Percentiles rank a stretch among this genome's conserved stretches.
phyloP scores from a whole-genome alignment of 2,329 filamentous ascomycete genomes.

The Arachnomyces sp. region DNA sequence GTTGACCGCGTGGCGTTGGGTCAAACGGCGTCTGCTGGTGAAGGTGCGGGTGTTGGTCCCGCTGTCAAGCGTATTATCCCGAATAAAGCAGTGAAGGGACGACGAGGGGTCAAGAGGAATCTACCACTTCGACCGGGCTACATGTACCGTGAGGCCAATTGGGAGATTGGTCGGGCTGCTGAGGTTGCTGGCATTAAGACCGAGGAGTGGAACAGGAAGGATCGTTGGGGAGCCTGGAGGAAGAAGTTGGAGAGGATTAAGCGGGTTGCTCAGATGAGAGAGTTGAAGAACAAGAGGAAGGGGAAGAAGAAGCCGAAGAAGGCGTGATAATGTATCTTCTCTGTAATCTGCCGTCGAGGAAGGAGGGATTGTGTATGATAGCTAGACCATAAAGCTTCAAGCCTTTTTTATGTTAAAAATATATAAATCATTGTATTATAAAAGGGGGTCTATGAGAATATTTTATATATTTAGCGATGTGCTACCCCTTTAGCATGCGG shows the following conservation, averaged over 20 bases:
- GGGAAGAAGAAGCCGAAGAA: conserved; percentile 27
- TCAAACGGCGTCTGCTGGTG: conserved; percentile 14
- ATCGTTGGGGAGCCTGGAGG: conserved; percentile 58
- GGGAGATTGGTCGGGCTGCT: conserved; percentile 57
- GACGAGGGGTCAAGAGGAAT: conserved; percentile 7
- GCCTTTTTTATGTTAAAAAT: no score
- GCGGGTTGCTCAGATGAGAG: conserved; percentile 46
- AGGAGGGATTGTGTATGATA: no score
- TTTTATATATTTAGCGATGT: neutral
- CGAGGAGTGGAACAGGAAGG: conserved; percentile 47
- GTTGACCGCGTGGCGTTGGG: conserved; percentile 7
- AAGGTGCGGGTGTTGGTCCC: conserved; percentile 14
- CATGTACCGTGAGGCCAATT: conserved; percentile 58
- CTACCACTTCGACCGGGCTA: conserved; percentile 47
- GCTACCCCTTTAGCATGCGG: neutral
- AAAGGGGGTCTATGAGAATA: no score
- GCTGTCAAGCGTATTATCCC: conserved; percentile 11
- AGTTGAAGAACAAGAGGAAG: conserved; percentile 42
- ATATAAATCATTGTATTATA: no score
- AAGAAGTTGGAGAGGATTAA: conserved; percentile 46
- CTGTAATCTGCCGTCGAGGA: conserved; percentile 4
- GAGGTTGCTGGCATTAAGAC: conserved; percentile 53
- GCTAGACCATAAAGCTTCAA: no score
- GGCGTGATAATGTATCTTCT: conserved; percentile 9
- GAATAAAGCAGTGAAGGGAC: conserved; percentile 3